Conservation (phyloP, 2,329 filamentous ascomycete species). For the Ambrosiella xylebori region DNA sequence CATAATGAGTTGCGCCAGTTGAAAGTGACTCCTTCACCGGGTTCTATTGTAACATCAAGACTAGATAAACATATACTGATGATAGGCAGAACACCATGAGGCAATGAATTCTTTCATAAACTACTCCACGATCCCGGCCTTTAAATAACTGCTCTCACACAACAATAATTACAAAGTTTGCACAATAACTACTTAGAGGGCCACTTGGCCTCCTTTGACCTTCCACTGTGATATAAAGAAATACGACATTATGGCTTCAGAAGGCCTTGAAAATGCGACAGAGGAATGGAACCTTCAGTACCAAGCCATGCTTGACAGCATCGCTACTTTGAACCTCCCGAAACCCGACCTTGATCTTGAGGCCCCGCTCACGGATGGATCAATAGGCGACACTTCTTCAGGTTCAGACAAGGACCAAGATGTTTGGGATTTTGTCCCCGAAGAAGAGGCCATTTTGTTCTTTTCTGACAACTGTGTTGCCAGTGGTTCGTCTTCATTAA, state of each 20-base stretch:
- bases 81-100: too few species aligned
- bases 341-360: conserved; percentile 20
- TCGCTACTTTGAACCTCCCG: conserved; percentile 51
- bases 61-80: too few species aligned
- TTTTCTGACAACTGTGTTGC: conserved; percentile 17
- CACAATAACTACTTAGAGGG: too few species aligned
- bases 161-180: too few species aligned
- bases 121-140: too few species aligned
- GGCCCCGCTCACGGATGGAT: conserved; percentile 21
- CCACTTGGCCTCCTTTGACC: too few species aligned
- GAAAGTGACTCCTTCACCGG: too few species aligned
- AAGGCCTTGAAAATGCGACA: neutral
- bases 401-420: conserved; percentile 54
- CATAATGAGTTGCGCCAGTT: too few species aligned
- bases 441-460: conserved; percentile 20
- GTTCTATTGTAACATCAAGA: too few species aligned
- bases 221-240: neutral
- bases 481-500: neutral
- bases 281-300: conserved; percentile 68
- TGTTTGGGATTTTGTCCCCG: conserved; percentile 79
- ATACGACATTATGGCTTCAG: conserved; percentile 3
- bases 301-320: conserved; percentile 67
- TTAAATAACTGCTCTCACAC: too few species aligned
- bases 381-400: conserved; percentile 33
- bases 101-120: too few species aligned